A percentile compares a stretch with the other conserved stretches of the same genome.
These are phyloP conservation scores for Talaromyces sp. DNA, from an alignment of 2,329 filamentous ascomycete species.

Conservation along the genomic window DNA sequence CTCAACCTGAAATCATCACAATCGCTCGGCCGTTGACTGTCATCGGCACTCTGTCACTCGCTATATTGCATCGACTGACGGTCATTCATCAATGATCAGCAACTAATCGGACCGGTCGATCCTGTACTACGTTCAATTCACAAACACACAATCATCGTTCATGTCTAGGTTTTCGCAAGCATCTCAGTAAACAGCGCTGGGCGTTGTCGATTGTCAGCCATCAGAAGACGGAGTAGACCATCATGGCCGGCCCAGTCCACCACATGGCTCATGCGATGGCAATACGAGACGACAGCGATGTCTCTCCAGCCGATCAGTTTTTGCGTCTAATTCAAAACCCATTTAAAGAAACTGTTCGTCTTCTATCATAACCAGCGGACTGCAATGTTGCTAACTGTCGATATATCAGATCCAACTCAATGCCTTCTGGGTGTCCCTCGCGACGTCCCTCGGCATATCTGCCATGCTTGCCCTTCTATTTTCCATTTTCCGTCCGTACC, in stretches of 20 bases:
- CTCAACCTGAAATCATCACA: neutral
- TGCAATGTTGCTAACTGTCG: conserved; percentile 34
- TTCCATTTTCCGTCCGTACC: conserved; percentile 85
- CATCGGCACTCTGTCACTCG: neutral
- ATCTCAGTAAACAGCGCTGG: conserved; percentile 1
- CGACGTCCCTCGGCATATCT: conserved; percentile 73
- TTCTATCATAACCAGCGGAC: conserved; percentile 37
- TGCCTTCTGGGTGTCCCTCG: conserved; percentile 75
- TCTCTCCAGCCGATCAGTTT: conserved; percentile 35
- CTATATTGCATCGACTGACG: neutral
- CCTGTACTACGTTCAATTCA: neutral
- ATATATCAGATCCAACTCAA: conserved; percentile 50
- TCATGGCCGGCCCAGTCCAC: neutral
- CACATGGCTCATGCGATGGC: neutral
- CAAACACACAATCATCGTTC: neutral
- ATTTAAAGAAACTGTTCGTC: conserved; percentile 42
- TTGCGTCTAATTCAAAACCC: conserved; percentile 45
- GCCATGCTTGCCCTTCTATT: conserved; percentile 72
- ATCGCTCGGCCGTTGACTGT: neutral
- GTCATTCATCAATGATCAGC: neutral
- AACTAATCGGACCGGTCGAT: neutral
- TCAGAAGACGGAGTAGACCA: neutral
- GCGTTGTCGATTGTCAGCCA: conserved; percentile 1
- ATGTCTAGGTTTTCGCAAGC: neutral
- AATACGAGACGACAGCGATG: neutral